Evolutionary conservation across 192 early-diverging fungal species (phyloP).

Genomic region (Coemansia sp.): DNA sequence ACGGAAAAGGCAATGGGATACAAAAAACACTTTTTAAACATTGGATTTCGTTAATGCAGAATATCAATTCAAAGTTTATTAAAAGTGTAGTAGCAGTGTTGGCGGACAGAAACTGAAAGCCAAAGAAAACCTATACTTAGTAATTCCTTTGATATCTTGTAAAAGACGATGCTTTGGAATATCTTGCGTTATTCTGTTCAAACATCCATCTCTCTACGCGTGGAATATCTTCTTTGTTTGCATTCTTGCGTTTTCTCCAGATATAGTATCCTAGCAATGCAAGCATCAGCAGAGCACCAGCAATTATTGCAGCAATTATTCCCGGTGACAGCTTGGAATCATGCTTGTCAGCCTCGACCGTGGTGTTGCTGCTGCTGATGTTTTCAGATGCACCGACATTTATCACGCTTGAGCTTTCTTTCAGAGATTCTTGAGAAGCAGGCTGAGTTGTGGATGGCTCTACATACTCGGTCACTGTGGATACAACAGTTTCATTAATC

Average conservation of each 20-base stretch:
- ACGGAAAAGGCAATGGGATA: too few species aligned
- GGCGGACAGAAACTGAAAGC: not conserved
- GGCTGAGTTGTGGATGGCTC: not conserved
- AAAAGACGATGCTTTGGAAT: not conserved
- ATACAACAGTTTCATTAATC: not conserved
- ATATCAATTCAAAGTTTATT: too few species aligned
- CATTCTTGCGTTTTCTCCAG: conserved; percentile 7
- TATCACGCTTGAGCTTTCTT: not conserved
- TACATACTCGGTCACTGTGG: conserved; percentile 1
- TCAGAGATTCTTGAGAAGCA: not conserved
- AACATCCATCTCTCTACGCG: conserved; percentile 6
- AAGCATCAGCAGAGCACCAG: not conserved
- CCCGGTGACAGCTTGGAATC: conserved; percentile 1
- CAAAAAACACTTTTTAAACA: too few species aligned
- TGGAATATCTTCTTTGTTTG: not conserved
- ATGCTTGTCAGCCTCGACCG: not conserved
- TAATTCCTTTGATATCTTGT: not conserved
- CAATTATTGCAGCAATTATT: conserved; percentile 4
- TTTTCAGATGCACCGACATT: not conserved
- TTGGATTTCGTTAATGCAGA: too few species aligned
- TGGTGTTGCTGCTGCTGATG: not conserved
- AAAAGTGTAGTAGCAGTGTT: too few species aligned
- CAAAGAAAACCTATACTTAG: not conserved
- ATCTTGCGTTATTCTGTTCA: not conserved
- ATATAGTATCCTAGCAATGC: conserved; percentile 11